Base-by-base conservation (phyloP, 2,329 filamentous ascomycete genomes). In the Chaetomium sp. region DNA sequence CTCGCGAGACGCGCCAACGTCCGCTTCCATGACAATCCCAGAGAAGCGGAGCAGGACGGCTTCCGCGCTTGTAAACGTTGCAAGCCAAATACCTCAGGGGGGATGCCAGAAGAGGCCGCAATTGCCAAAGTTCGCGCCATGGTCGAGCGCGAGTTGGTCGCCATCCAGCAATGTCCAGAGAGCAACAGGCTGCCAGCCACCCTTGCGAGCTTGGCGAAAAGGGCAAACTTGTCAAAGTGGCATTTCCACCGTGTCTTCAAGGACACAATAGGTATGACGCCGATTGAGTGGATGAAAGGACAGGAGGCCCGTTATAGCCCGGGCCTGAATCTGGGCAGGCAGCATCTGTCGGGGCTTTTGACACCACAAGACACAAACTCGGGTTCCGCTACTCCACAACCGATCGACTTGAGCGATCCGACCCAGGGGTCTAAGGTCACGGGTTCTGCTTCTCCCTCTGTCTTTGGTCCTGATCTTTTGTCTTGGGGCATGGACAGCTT, bases 11-110 rank as follows among this genome's bases (percentile, higher is more conserved):
- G 12, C 8, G 52, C 52, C 3, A 54, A 54, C 34, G 34, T 54
- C 52, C n/a, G 43, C 9, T 54, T 53, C 35, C 46, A 38, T n/a
- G 42, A 46, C 36, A 7, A 36, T 6, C 12, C 42, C 2, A 42
- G 4, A 4, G 53, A 55, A 2, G 53, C 48, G 4, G 47, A 46
- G 10, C 7, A 8, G 5, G 53, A 41, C 32, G 48, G 48, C 4
- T 55, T 51, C 32, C 47, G 50, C 2, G 50, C 50, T 2, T 53
- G 50, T 32, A 38, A 49, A 40, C 52, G 52, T 14, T 54, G 45
- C 38, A 43, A 44, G n/a, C 52, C 52, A 2, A 27, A n/a, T 40
- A 9, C 37, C 37, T 40, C 37, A 27, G 19, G 19, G 19, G 19
- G 19, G 19, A 27, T 27, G 19, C 19, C 19, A 27, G 19, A 27